Base-by-base conservation (phyloP, 352 stramenopile species). In the Phytophthora fragariae region DNA sequence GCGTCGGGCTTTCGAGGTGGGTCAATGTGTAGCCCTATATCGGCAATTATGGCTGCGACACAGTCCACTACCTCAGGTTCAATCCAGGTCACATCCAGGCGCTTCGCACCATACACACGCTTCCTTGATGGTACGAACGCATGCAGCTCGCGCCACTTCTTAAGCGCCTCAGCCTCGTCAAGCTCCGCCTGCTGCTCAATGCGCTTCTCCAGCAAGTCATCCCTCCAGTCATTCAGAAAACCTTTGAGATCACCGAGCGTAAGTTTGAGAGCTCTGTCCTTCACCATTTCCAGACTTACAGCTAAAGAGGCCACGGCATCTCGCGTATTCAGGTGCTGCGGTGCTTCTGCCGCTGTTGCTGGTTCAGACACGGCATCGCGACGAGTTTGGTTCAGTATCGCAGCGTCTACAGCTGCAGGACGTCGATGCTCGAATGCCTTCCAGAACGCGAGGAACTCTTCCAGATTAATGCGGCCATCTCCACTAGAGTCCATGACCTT, bases 381-480 rank as follows among this genome's bases (percentile, higher is more conserved):
- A 5, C 69, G 70, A 57, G 52, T 63, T 71, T 77, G 57, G 37
- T 68, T 65, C 27, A 77, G 54, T 3, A 19, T 49, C 6, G 60
- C 72, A 60, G 68, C 62, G 56, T 53, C 67, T 57, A 46, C 19
- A 11, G 53, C 31, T 15, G 62, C 52, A 9, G 73, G 57, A 14
- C 70, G 62, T 19, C 63, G 49, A 27, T 80, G 72, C 62, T 91
- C 75, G 29, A 90, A 92, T 15, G 83, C 74, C 41, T 74, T 88
- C 87, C 87, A 94, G 62, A 92, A 92, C 3, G 81, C 80, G 19
- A 88, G 57, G 61, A 94, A 91, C 61, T 94, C 87, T 60, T 85
- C 80, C 6, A 92, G 56, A 44, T 80, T 92, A 39, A 94, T 77
- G 1, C 75, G 75, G 9, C 75, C 70, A 60, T 92, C 85, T 35